phyloP scores from a whole-genome alignment of 1,284 basidiomycete genomes.

The Anthracocystis setariae region DNA sequence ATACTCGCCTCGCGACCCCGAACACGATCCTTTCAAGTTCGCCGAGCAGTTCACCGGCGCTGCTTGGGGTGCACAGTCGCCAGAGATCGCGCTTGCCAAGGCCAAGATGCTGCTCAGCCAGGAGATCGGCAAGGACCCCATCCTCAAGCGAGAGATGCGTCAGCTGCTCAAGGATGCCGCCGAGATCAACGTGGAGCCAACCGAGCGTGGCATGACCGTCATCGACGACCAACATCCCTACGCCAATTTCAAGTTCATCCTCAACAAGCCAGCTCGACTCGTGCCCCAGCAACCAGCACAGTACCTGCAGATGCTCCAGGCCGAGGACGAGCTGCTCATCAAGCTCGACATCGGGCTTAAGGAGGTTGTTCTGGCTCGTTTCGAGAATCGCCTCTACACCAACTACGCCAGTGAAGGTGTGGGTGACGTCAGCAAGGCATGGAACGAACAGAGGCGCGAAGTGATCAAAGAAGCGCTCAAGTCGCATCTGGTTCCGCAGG shows the following conservation, averaged over 20 bases:
- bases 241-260: constrained; percentile 95
- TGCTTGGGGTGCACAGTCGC: constrained; percentile 42
- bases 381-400: constrained; percentile 73
- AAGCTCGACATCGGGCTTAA: constrained; percentile 77
- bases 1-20: constrained; percentile 75
- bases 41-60: constrained; percentile 64
- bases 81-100: constrained; percentile 52
- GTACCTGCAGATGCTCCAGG: constrained; percentile 89
- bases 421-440: constrained; percentile 84
- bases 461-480: constrained; percentile 83
- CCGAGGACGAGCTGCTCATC: constrained; percentile 87
- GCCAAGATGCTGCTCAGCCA: constrained; percentile 87
- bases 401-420: constrained; percentile 87
- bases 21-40: constrained; percentile 42
- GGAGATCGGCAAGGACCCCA: constrained; percentile 91
- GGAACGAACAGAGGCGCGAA: constrained; percentile 87
- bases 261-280: constrained; percentile 79
- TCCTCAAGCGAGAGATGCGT: constrained; percentile 83
- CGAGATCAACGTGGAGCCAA: constrained; percentile 84
- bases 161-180: constrained; percentile 81
- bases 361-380: constrained; percentile 46
- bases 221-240: constrained; percentile 90
- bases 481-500: constrained; percentile 82
- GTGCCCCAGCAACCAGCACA: constrained; percentile 74
- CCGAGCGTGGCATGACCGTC: constrained; percentile 87